These are phyloP conservation scores for Grigorovia yakushimaensis DNA, from an alignment of 805 yeast genomes.

Conservation along the genomic window DNA sequence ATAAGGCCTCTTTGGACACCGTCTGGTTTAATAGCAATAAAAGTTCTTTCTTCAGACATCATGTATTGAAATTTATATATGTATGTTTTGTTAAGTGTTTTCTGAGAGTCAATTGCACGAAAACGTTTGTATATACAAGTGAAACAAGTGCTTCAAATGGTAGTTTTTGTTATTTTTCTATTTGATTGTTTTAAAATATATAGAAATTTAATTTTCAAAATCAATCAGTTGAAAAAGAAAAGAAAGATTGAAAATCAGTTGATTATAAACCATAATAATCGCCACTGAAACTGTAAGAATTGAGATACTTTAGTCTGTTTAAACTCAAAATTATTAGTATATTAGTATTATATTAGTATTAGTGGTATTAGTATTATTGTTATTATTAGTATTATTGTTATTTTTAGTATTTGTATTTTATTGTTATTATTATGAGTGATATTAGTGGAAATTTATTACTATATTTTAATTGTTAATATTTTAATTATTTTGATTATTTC, in stretches of 20 bases:
- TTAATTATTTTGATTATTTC: too few species aligned
- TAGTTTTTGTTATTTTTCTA: too few species aligned
- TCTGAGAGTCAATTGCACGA: too few species aligned
- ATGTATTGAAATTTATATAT: slow-evolving; percentile 29
- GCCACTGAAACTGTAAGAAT: not conserved
- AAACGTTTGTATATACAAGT: too few species aligned
- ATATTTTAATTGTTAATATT: too few species aligned
- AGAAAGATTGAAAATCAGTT: not conserved
- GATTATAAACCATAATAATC: not conserved
- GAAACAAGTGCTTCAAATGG: too few species aligned
- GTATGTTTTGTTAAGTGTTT: too few species aligned
- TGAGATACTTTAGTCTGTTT: not conserved
- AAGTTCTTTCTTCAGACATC: slow-evolving; percentile 60
- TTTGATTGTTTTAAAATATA: not conserved
- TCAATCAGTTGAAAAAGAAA: not conserved
- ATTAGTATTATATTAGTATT: too few species aligned
- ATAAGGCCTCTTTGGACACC: slow-evolving; percentile 99
- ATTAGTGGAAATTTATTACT: too few species aligned
- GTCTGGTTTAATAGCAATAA: slow-evolving; percentile 94
- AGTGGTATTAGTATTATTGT: too few species aligned
- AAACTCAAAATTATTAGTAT: not conserved
- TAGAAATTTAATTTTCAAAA: too few species aligned
- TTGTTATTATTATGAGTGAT: too few species aligned
- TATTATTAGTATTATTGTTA: not conserved
- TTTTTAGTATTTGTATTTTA: not conserved